These are phyloP conservation scores for Conidiobolus incongruus DNA, from an alignment of 371 early-diverging fungal genomes.

Conservation along the genomic window DNA sequence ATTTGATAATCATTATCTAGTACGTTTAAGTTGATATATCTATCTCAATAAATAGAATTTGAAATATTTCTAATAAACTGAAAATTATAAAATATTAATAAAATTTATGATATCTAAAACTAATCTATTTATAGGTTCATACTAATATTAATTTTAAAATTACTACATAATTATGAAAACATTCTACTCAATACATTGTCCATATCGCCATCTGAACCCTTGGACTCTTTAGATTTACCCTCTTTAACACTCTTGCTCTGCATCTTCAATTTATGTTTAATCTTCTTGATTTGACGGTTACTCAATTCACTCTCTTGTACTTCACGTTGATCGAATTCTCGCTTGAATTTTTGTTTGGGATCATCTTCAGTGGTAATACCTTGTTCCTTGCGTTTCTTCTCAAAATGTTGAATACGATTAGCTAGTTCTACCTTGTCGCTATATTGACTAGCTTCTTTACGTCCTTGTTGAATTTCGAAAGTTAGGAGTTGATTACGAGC, in stretches of 20 bases:
- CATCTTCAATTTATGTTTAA: not conserved
- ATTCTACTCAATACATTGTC: too few relatives aligned
- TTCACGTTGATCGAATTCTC: not conserved
- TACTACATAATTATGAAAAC: too few relatives aligned
- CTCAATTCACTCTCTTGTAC: not conserved
- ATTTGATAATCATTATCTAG: too few relatives aligned
- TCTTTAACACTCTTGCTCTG: not conserved
- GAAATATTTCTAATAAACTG: too few relatives aligned
- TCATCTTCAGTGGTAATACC: not conserved
- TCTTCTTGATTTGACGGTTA: not conserved
- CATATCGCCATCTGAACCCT: too few relatives aligned
- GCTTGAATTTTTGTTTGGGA: not conserved
- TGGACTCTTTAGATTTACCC: too few relatives aligned
- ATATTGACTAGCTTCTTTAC: constrained; percentile 65
- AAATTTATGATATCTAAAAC: too few relatives aligned
- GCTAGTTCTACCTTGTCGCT: constrained; percentile 61
- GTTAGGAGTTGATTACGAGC: constrained; percentile 59
- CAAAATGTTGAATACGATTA: constrained; percentile 57
- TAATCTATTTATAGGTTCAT: too few relatives aligned
- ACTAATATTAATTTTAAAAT: too few relatives aligned
- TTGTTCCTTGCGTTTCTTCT: not conserved
- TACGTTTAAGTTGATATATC: too few relatives aligned
- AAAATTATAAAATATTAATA: too few relatives aligned
- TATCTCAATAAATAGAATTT: too few relatives aligned
- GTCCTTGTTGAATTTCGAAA: constrained; percentile 67